Conservation (phyloP, 345 rosid genomes). For the Populus ilicifolia region DNA sequence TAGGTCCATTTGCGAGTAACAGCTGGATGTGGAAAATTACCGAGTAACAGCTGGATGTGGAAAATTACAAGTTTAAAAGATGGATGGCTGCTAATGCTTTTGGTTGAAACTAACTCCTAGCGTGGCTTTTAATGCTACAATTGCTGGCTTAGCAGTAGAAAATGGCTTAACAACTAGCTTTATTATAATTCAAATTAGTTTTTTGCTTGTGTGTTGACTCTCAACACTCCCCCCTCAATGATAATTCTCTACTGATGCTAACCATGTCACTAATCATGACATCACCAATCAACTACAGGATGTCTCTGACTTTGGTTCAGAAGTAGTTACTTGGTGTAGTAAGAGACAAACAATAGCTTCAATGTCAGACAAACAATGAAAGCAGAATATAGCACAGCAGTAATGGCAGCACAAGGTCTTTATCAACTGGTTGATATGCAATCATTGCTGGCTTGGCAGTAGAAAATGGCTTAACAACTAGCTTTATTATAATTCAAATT, state of each 20-base stretch:
- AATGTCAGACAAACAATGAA: background rate
- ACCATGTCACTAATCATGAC: background rate
- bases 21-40: background rate
- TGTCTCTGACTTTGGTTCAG: background rate
- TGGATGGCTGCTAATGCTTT: background rate
- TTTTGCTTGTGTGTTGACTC: background rate
- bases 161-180: background rate
- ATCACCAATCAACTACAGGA: background rate
- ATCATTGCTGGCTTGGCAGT: background rate
- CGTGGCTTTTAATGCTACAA: background rate
- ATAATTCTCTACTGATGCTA: background rate
- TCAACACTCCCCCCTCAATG: background rate
- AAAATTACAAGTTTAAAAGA: background rate
- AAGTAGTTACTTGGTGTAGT: background rate
- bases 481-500: too few species aligned
- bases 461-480: background rate
- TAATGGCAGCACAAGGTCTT: background rate
- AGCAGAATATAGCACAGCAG: background rate
- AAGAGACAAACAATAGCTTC: background rate
- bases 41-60: background rate
- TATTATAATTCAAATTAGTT: too few species aligned
- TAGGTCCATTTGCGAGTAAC: background rate
- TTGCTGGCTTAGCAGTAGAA: background rate
- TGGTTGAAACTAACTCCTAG: too few species aligned
- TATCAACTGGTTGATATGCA: background rate